Evolutionary conservation across 2,329 filamentous ascomycete genomes (phyloP).

Genomic region (Grosmannia huntii): DNA sequence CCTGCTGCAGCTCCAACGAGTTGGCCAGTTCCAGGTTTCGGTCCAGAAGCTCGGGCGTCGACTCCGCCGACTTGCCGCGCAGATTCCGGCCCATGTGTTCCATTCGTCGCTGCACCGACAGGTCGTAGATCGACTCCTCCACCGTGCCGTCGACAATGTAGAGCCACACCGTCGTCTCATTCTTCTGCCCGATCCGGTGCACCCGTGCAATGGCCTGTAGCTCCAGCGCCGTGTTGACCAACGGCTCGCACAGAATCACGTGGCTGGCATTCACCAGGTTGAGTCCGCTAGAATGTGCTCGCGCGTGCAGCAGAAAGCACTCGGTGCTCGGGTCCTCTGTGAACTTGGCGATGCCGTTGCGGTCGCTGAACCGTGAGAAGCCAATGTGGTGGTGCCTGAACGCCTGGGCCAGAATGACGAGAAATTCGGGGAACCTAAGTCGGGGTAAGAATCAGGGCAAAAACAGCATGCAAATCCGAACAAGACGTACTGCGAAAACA

Average conservation of each 20-base stretch:
- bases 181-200: conserved; percentile 82
- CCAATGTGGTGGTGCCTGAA: conserved; percentile 62
- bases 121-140: conserved; percentile 81
- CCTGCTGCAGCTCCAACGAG: conserved; percentile 67
- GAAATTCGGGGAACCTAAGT: conserved; percentile 56
- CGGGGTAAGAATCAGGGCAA: background rate
- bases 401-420: conserved; percentile 58
- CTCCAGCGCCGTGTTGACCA: conserved; percentile 88
- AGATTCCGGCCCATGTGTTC: conserved; percentile 53
- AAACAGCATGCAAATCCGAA: background rate
- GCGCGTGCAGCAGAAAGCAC: conserved; percentile 80
- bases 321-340: conserved; percentile 61
- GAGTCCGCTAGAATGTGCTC: conserved; percentile 75
- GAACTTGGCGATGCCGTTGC: conserved; percentile 61
- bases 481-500: conserved; percentile 64
- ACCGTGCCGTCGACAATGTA: conserved; percentile 87
- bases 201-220: conserved; percentile 91
- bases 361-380: conserved; percentile 54
- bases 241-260: conserved; percentile 86
- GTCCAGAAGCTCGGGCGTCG: conserved; percentile 38
- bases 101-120: conserved; percentile 67
- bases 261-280: conserved; percentile 90
- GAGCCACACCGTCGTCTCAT: conserved; percentile 86
- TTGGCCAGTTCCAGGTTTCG: conserved; percentile 68
- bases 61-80: conserved; percentile 25